phyloP scores from a whole-genome alignment of 768 basidiomycete genomes.

The Sistotremastrum niveocremeum region DNA sequence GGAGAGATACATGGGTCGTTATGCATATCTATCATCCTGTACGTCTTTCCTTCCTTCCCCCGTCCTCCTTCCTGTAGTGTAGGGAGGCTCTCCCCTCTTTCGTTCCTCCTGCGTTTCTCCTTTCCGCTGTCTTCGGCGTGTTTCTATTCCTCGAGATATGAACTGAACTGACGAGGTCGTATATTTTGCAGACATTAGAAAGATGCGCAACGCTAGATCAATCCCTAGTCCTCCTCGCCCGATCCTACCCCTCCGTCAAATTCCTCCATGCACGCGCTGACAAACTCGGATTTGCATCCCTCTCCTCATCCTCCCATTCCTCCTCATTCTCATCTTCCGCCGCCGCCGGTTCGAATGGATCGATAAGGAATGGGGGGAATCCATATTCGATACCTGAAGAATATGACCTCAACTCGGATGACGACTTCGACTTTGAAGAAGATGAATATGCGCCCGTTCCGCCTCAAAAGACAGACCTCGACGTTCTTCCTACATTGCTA shows the following conservation, averaged over 20 bases:
- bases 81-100: too few species aligned
- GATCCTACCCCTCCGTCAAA: conserved; percentile 57
- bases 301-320: conserved; percentile 12
- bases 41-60: conserved; percentile 16
- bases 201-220: conserved; percentile 64
- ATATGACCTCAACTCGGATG: conserved; percentile 38
- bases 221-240: conserved; percentile 50
- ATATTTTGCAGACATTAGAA: conserved; percentile 44
- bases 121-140: too few species aligned
- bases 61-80: not conserved
- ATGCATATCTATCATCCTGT: conserved; percentile 77
- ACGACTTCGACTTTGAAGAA: conserved; percentile 20
- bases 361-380: conserved; percentile 6
- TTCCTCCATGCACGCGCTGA: conserved; percentile 74
- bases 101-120: too few species aligned
- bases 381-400: conserved; percentile 15
- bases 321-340: conserved; percentile 4
- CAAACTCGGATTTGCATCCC: conserved; percentile 56
- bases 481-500: conserved; percentile 67
- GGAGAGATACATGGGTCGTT: conserved; percentile 62
- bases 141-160: not conserved
- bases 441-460: too few species aligned
- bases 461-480: conserved; percentile 62
- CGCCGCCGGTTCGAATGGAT: conserved; percentile 5
- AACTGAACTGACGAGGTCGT: not conserved